Percentiles rank a stretch among this genome's conserved stretches.
phyloP scores from a whole-genome alignment of 179 eudicot species.

The Vitellaria paradoxa region DNA sequence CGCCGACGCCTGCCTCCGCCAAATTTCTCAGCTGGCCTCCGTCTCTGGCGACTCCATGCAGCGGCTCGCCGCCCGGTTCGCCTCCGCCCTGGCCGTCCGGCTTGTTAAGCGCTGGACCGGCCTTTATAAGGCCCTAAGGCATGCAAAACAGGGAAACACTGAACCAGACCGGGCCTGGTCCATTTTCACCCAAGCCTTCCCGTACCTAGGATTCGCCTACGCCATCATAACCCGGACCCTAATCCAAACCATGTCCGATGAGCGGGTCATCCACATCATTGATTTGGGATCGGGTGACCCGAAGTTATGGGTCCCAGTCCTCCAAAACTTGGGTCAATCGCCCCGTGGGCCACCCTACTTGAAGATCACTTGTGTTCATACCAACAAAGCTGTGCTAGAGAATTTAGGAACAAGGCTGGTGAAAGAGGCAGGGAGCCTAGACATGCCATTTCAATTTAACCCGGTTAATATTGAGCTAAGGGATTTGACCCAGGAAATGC shows the following conservation, averaged over 20 bases:
- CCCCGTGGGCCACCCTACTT: slow-evolving; percentile 30
- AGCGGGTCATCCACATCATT: slow-evolving; percentile 32
- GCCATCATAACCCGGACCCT: slow-evolving; percentile 22
- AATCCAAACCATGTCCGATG: slow-evolving; percentile 22
- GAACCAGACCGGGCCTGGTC: slow-evolving; percentile 21
- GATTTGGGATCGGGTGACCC: slow-evolving; percentile 40
- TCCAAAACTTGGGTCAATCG: slow-evolving; percentile 15
- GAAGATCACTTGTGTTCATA: slow-evolving; percentile 35
- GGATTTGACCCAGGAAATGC: slow-evolving; percentile 29
- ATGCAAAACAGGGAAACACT: not conserved
- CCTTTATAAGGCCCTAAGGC: slow-evolving; percentile 27
- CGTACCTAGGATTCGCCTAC: slow-evolving; percentile 28
- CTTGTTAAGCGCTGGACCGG: slow-evolving; percentile 41
- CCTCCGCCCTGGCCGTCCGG: slow-evolving; percentile 36
- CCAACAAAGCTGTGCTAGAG: slow-evolving; percentile 25
- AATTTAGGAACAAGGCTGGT: slow-evolving; percentile 19
- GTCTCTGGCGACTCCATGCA: slow-evolving; percentile 40
- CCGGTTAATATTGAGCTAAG: slow-evolving; percentile 23
- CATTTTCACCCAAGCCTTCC: slow-evolving; percentile 24
- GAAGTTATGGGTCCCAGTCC: slow-evolving; percentile 29
- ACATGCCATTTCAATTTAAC: slow-evolving; percentile 32
- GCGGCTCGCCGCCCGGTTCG: slow-evolving; percentile 31
- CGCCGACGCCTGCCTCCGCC: slow-evolving; percentile 37
- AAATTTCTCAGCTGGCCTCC: slow-evolving; percentile 31
- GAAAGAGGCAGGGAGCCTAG: slow-evolving; percentile 32